Conservation (phyloP, 2,329 filamentous ascomycete species). For the Cladophialophora exuberans region DNA sequence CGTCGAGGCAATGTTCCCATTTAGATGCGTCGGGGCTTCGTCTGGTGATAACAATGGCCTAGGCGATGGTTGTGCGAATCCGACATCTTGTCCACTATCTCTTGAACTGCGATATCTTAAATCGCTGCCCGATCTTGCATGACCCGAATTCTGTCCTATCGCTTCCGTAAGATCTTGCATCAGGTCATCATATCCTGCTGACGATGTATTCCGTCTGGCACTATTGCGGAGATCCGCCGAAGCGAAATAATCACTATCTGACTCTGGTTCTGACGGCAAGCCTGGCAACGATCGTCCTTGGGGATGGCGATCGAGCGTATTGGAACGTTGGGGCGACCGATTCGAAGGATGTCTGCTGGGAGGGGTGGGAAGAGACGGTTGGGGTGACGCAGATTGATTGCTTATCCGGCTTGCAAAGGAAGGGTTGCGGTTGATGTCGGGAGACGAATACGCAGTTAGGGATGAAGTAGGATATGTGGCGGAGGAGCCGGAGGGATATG, state of each 20-base stretch:
- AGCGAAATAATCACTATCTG: constrained; percentile 34
- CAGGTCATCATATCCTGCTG: constrained; percentile 57
- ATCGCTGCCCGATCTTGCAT: constrained; percentile 17
- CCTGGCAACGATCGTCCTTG: constrained; percentile 63
- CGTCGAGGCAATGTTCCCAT: constrained; percentile 53
- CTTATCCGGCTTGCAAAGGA: constrained; percentile 33
- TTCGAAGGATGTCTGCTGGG: constrained; percentile 56
- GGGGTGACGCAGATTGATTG: constrained; percentile 40
- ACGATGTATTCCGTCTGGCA: constrained; percentile 42
- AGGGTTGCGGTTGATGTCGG: constrained; percentile 29
- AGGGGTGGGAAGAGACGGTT: constrained; percentile 50
- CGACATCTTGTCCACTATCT: constrained; percentile 15
- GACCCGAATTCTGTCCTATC: constrained; percentile 36
- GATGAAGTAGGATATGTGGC: constrained; percentile 15
- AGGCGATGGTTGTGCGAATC: constrained; percentile 34
- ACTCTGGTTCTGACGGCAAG: constrained; percentile 54
- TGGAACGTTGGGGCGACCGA: constrained; percentile 54
- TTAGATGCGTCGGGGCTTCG: constrained; percentile 51
- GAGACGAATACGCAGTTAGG: constrained; percentile 24
- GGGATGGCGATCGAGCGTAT: constrained; percentile 60
- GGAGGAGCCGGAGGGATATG: constrained; percentile 17
- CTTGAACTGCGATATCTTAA: constrained; percentile 18
- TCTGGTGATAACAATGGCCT: constrained; percentile 43
- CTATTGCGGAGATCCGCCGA: constrained; percentile 25
- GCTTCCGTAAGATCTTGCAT: constrained; percentile 61